These are phyloP conservation scores for Blastobotrys americana DNA, from an alignment of 805 yeast genomes.

Conservation along the genomic window DNA sequence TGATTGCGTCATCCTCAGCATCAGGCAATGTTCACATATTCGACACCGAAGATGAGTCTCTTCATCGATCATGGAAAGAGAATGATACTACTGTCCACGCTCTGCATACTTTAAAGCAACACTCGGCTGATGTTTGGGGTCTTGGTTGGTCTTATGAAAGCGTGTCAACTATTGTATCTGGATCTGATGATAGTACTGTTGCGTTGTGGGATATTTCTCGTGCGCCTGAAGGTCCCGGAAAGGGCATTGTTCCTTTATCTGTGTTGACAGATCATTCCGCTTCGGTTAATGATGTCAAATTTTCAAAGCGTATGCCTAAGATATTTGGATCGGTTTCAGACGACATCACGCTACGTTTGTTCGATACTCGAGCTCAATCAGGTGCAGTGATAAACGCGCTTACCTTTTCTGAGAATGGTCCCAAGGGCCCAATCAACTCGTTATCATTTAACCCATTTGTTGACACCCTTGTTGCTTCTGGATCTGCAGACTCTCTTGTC, in stretches of 20 bases:
- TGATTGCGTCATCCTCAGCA: conserved; percentile 49
- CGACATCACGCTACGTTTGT: conserved; percentile 54
- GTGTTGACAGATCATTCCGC: conserved; percentile 41
- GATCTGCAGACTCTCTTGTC: conserved; percentile 65
- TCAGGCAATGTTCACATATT: conserved; percentile 32
- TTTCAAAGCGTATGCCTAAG: conserved; percentile 39
- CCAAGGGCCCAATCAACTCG: conserved; percentile 44
- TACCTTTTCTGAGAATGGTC: conserved; percentile 14
- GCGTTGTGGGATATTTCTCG: conserved; percentile 64
- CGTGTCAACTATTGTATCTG: conserved; percentile 48
- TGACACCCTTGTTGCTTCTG: conserved; percentile 57
- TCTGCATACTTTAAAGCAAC: conserved; percentile 30
- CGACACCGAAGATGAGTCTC: conserved; percentile 35
- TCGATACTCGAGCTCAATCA: conserved; percentile 44
- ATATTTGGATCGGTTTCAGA: conserved; percentile 69
- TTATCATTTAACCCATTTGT: conserved; percentile 56
- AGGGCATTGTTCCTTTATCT: conserved; percentile 31
- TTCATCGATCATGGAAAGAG: background rate
- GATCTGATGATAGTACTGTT: conserved; percentile 61
- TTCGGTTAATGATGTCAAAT: conserved; percentile 60
- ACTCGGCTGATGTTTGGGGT: conserved; percentile 61
- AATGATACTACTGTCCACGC: conserved; percentile 12
- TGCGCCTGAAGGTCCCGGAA: conserved; percentile 1
- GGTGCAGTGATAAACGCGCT: conserved; percentile 33
- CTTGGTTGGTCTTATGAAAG: conserved; percentile 54